Percentiles rank a stretch among this genome's conserved stretches.
phyloP scores from a whole-genome alignment of 2,329 filamentous ascomycete genomes.

The Coleophoma eucalyptorum region DNA sequence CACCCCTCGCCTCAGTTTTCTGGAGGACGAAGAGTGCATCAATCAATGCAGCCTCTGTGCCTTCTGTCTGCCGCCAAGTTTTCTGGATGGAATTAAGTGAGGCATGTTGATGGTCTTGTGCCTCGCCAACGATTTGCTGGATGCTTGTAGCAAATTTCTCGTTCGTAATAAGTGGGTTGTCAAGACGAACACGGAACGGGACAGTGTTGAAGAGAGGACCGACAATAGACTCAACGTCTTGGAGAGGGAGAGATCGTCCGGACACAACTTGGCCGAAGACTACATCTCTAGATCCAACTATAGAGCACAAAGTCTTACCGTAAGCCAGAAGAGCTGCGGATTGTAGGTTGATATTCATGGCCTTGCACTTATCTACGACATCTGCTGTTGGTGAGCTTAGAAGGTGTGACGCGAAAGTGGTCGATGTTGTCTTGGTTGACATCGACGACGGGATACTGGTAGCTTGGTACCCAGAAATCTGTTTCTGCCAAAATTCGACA shows the following conservation, averaged over 20 bases:
- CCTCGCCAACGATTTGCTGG: neutral
- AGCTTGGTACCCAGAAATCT: neutral
- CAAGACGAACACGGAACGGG: slow-evolving; percentile 31
- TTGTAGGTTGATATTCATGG: slow-evolving; percentile 1
- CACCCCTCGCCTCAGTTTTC: neutral
- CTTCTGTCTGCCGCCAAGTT: neutral
- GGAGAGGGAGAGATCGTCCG: slow-evolving; percentile 67
- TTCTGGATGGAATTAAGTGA: neutral
- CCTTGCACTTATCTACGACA: neutral
- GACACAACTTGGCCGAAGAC: slow-evolving; percentile 74
- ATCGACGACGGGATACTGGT: neutral
- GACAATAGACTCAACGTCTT: slow-evolving; percentile 59
- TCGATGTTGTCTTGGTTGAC: neutral
- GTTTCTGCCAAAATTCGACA: neutral
- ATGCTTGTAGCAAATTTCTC: neutral
- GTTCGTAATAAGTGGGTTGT: slow-evolving; percentile 13
- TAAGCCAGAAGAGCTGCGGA: slow-evolving; percentile 36
- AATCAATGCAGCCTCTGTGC: neutral
- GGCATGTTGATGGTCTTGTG: slow-evolving; percentile 2
- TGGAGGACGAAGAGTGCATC: slow-evolving; percentile 2
- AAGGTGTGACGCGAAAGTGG: neutral
- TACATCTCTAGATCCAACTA: slow-evolving; percentile 60
- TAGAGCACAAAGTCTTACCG: slow-evolving; percentile 57
- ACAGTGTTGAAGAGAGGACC: slow-evolving; percentile 38
- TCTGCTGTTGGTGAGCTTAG: neutral